Conservation (phyloP, 1,284 basidiomycete genomes). For the Meripilus lineatus region DNA sequence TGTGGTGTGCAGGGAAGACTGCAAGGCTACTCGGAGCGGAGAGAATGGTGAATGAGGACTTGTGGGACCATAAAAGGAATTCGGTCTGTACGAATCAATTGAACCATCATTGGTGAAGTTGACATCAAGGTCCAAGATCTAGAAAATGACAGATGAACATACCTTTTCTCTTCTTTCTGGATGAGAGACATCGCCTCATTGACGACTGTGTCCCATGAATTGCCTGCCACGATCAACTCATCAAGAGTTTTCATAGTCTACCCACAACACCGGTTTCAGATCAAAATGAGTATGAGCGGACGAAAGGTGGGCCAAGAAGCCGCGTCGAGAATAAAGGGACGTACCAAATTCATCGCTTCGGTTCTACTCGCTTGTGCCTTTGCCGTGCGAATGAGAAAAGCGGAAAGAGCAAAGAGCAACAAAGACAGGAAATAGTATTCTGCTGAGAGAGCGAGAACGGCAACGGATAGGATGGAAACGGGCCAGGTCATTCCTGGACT, state of each 20-base stretch:
- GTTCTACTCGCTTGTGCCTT: slow-evolving; percentile 34
- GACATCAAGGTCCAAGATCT: no score
- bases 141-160: slow-evolving; percentile 10
- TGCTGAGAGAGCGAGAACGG: slow-evolving; percentile 41
- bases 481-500: slow-evolving; percentile 12
- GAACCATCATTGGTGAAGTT: slow-evolving; percentile 5
- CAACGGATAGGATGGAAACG: slow-evolving; percentile 21
- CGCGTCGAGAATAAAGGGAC: slow-evolving; percentile 22
- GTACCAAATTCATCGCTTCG: slow-evolving; percentile 48
- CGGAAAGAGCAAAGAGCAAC: slow-evolving; percentile 33
- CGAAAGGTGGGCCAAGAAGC: no score
- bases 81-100: slow-evolving; percentile 14
- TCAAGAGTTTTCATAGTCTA: slow-evolving; percentile 61
- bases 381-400: slow-evolving; percentile 37
- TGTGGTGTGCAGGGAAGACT: slow-evolving; percentile 66
- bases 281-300: slow-evolving; percentile 1
- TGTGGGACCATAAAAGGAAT: slow-evolving; percentile 33
- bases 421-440: slow-evolving; percentile 45
- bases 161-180: slow-evolving; percentile 68
- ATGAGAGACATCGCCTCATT: slow-evolving; percentile 59
- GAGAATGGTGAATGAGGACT: slow-evolving; percentile 49
- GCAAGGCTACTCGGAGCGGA: slow-evolving; percentile 60
- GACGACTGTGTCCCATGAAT: slow-evolving; percentile 67
- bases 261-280: slow-evolving; percentile 2
- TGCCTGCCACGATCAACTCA: slow-evolving; percentile 59